Percentiles rank a stretch among this genome's conserved stretches.
phyloP scores from a whole-genome alignment of 441 rosid species.

The Populus hybrid region DNA sequence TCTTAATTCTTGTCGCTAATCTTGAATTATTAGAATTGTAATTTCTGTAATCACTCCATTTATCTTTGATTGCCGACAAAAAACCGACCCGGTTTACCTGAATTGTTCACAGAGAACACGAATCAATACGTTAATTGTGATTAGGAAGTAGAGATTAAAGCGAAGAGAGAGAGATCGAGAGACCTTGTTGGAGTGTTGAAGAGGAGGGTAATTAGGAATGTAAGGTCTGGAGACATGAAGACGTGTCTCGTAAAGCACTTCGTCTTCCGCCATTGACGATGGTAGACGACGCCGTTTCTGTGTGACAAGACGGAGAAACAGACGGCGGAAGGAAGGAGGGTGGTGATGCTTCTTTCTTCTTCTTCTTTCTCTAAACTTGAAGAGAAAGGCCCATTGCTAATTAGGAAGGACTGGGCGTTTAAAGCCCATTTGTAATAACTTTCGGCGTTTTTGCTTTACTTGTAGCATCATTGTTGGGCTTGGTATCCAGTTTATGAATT shows the following conservation, averaged over 20 bases:
- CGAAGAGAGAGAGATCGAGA: background rate
- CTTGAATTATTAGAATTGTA: slow-evolving; percentile 28
- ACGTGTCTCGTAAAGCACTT: slow-evolving; percentile 68
- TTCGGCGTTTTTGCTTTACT: background rate
- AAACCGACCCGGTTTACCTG: slow-evolving; percentile 48
- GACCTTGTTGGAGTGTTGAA: slow-evolving; percentile 37
- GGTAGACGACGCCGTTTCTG: background rate
- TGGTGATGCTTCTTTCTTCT: background rate
- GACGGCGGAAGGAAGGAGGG: background rate
- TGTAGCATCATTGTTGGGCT: no score
- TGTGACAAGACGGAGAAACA: background rate
- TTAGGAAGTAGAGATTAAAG: background rate
- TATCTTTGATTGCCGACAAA: slow-evolving; percentile 40
- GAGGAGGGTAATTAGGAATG: slow-evolving; percentile 72
- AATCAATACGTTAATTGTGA: slow-evolving; percentile 7
- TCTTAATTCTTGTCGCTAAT: slow-evolving; percentile 20
- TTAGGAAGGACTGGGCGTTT: background rate
- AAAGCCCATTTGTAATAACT: background rate
- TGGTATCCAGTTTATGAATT: no score
- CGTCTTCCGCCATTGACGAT: slow-evolving; percentile 21
- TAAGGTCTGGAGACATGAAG: slow-evolving; percentile 62
- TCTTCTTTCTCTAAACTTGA: background rate
- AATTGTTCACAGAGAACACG: slow-evolving; percentile 5
- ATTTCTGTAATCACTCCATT: slow-evolving; percentile 24
- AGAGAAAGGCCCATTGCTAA: background rate